Evolutionary conservation across 75 land plant species (phyloP), one percentile per base, ranked within the genome.

Genomic region (Cryptomeria japonica): DNA sequence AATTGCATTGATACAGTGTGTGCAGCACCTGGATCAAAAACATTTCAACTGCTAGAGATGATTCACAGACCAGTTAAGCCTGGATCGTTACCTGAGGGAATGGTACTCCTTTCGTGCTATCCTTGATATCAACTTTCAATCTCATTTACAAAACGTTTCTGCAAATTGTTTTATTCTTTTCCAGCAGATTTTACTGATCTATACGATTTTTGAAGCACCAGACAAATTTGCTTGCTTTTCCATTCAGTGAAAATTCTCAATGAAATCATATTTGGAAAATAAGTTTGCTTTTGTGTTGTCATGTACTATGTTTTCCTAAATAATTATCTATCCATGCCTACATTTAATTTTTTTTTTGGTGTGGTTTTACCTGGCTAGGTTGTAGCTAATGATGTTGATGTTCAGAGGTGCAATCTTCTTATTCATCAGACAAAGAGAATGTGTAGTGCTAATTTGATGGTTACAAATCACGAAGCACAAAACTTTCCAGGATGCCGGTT

Each of bases 21-120:
- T 93, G 99, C 99, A 55, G 99, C 99, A 22, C 99, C 99, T 37
- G 99, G 99, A 61, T 98, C 99, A 41, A 98, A 98, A 90, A 98
- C 99, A 32, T 98, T 98, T 64, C 99, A 98, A 89, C 92, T 98
- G 41, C 94, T 98, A 39, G 99, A 98, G 92, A 96, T 98, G 87
- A 97, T 98, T 80, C 96, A 98, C 77, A 86, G 88, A 53, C 89
- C 90, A 58, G 89, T 77, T 82, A 87, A 87, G 84, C 85, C 94
- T 86, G 99, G 91, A 51, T 78, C 56, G 22, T 89, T 95, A 44
- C 94, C 99, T 31, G 85, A 87, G 83, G 99, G 99, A 91, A 86
- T 98, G 99, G 99, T 98, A 70, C 47, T 44, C 37, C 16, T 38
- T 16, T 41, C 5, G 73, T 86, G 15, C 36, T 42, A 16, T 83